A percentile compares a stretch with the other conserved stretches of the same genome.
Conservation (phyloP, 2,329 filamentous ascomycete genomes). For the Botrytis fragariae region DNA sequence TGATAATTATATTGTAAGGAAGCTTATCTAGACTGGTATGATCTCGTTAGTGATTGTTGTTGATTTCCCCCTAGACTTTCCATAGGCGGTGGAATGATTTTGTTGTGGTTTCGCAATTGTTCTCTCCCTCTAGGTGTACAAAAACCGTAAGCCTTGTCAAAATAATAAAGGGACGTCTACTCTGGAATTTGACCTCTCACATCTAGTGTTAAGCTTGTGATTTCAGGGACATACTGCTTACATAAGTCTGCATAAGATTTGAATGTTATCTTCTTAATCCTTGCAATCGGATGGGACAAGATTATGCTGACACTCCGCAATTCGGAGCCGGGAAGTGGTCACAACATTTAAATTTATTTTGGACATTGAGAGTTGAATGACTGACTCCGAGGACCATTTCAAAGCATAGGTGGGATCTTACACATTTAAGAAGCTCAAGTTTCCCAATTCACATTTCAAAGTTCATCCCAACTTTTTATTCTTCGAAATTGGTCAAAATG, state of each 20-base stretch:
- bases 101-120: not conserved
- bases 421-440: not conserved
- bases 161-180: not conserved
- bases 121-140: not conserved
- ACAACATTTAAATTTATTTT: conserved; percentile 4
- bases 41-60: not conserved
- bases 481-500: conserved; percentile 40
- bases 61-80: not conserved
- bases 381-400: not conserved
- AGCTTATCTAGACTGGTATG: not conserved
- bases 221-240: not conserved
- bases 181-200: not conserved
- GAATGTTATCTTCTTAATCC: not conserved
- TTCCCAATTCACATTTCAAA: not conserved
- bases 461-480: not conserved
- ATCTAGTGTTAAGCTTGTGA: conserved; percentile 3
- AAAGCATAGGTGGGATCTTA: conserved; percentile 8
- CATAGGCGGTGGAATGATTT: no score
- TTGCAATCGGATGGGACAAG: not conserved
- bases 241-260: conserved; percentile 2
- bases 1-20: not conserved
- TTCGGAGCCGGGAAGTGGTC: conserved; percentile 12
- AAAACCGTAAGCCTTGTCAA: conserved; percentile 3
- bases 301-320: conserved; percentile 6
- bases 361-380: not conserved